These are phyloP conservation scores for Salix viminalis DNA, from an alignment of 345 rosid species.

Conservation along the genomic window DNA sequence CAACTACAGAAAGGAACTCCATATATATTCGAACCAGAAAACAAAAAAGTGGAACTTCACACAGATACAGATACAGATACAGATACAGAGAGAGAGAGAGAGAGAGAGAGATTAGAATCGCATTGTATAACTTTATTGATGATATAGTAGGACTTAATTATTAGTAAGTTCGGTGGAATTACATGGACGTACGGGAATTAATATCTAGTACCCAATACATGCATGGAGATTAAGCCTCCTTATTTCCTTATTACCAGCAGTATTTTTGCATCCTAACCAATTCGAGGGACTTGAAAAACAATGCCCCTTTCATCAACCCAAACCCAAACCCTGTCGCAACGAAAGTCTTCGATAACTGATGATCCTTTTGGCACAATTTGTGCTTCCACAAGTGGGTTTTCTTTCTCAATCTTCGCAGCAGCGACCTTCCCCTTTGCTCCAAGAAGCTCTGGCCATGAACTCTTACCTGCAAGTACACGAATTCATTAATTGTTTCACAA, in stretches of 20 bases:
- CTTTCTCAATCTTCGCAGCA: conserved; percentile 12
- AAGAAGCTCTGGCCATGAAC: conserved; percentile 23
- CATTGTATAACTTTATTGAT: not conserved
- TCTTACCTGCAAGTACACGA: conserved; percentile 11
- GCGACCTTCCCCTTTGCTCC: conserved; percentile 5
- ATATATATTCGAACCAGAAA: no score
- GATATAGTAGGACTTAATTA: not conserved
- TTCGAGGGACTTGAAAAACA: not conserved
- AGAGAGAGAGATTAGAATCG: not conserved
- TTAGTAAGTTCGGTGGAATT: no score
- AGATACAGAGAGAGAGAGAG: no score
- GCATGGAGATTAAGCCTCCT: not conserved
- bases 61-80: no score
- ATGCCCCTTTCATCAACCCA: conserved; percentile 4
- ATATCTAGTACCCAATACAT: not conserved
- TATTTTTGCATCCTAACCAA: not conserved
- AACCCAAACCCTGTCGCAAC: conserved; percentile 16
- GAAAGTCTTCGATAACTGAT: not conserved
- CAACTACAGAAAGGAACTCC: no score
- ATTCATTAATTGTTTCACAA: not conserved
- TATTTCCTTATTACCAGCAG: not conserved
- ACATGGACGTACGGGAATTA: no score
- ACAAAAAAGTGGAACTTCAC: no score
- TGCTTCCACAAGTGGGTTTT: conserved; percentile 12
- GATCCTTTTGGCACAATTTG: not conserved